phyloP scores from a whole-genome alignment of 225 moss, liverwort and hornwort genomes.

The Marchantia paleacea region DNA sequence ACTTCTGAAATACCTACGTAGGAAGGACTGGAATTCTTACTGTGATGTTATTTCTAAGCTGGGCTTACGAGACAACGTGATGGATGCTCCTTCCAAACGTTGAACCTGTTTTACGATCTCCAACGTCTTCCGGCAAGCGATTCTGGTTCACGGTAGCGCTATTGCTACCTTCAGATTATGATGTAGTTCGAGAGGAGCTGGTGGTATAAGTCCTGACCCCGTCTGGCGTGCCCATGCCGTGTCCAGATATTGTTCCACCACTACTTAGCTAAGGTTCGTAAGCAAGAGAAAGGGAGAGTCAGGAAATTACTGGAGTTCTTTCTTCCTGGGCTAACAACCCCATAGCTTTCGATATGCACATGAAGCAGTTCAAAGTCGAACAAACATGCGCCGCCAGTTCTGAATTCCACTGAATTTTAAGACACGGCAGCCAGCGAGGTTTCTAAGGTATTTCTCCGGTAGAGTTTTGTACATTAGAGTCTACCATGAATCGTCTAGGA shows the following conservation, averaged over 20 bases:
- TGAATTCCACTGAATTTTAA: background rate
- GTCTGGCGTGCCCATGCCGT: too few relatives aligned
- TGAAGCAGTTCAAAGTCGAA: background rate
- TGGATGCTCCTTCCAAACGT: conserved; percentile 34
- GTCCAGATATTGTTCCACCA: background rate
- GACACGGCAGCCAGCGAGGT: background rate
- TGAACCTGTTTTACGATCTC: background rate
- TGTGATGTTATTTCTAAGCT: conserved; percentile 83
- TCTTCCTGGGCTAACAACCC: background rate
- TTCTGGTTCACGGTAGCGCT: background rate
- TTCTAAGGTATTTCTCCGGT: background rate
- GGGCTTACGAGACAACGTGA: conserved; percentile 76
- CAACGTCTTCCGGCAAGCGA: background rate
- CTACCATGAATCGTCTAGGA: background rate
- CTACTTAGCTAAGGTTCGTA: too few relatives aligned
- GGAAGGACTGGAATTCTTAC: conserved; percentile 92
- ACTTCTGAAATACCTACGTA: conserved; percentile 77
- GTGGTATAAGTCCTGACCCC: background rate
- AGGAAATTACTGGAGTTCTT: background rate
- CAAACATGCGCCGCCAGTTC: background rate
- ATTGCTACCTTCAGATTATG: background rate
- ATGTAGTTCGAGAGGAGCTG: background rate
- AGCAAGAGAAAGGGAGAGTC: background rate
- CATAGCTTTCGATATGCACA: background rate
- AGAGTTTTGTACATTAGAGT: conserved; percentile 11